Evolutionary conservation across 192 early-diverging fungal genomes (phyloP), one percentile per base, ranked within the genome.

Genomic region (Backusella morwellensis): DNA sequence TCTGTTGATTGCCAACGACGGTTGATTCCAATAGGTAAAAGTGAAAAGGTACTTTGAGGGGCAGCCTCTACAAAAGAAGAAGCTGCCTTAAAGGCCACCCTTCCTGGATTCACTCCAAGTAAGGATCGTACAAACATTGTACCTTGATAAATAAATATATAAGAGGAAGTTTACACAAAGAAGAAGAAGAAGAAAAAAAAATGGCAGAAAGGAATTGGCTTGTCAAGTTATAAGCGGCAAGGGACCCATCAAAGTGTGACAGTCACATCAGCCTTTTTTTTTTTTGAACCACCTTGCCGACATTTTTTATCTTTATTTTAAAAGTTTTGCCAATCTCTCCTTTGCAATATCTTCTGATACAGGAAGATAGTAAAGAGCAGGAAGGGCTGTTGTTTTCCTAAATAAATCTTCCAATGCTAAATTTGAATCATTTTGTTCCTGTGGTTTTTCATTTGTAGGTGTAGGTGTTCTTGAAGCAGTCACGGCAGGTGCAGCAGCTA

Each of bases 121-220:
- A 82, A 59, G 68, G 73, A 71, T 42, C 76, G 76, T 50, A 82
- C 76, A 72, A 82, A 77, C 80, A 82, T 82, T 42, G 69, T 47
- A 35, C 72, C 2, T 36, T 36, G 8, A 36, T 34, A 19, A 21
- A 68, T 35, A 34, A 68, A 68, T 29, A 34, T 35, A 29, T 66
- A 66, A 23, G 11, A 68, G 6, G 14, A 34, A 35, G 29, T 19
- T 8, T 3, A 35, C 17, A 36, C 35, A 19, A 68, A 3, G 12
- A 35, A 67, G 7, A 35, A 67, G 66, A 68, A 68, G 6, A 66
- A 35, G 14, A 67, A 67, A 67, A 19, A 34, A 35, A 67, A 67
- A 14, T 32, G 32, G 32, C 32, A 14, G 21, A 29, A 66, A 66
- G 12, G 11, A 19, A 68, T 9, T n/a, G 17, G 67, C 4, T 8